Evolutionary conservation across 768 basidiomycete genomes (phyloP).

Genomic region (Hericium rajendrae): DNA sequence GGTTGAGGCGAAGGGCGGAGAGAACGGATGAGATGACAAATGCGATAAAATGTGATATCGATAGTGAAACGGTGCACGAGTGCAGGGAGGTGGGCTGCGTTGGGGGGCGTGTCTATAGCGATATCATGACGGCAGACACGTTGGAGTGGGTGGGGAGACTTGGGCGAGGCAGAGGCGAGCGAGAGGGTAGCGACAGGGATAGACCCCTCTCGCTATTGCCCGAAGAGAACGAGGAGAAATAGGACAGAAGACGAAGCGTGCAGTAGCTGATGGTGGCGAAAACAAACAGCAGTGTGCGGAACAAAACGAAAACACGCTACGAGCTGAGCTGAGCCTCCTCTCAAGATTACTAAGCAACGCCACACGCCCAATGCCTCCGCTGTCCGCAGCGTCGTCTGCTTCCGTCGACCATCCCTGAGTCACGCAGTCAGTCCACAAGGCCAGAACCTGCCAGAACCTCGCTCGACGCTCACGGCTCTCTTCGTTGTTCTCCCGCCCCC

Average conservation of each 20-base stretch:
- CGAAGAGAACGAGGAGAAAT: background rate
- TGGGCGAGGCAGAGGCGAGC: background rate
- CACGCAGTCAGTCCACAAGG: too few relatives aligned
- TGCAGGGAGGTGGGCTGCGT: conserved; percentile 1
- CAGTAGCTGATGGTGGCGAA: background rate
- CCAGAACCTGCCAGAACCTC: too few relatives aligned
- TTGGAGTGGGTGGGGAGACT: conserved; percentile 7
- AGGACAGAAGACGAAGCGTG: background rate
- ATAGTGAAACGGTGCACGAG: conserved; percentile 11
- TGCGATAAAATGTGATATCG: conserved; percentile 13
- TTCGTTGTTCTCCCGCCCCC: too few relatives aligned
- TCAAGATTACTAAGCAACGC: background rate
- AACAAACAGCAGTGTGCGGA: background rate
- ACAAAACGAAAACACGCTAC: background rate
- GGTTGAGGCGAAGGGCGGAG: conserved; percentile 11
- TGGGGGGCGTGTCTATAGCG: conserved; percentile 23
- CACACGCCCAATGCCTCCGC: background rate
- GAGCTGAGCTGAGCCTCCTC: background rate
- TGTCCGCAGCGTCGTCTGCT: background rate
- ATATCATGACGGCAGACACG: conserved; percentile 28
- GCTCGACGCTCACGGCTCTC: too few relatives aligned
- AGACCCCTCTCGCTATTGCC: background rate
- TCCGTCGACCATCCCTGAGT: background rate
- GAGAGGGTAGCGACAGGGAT: background rate
- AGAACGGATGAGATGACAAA: conserved; percentile 8